Base-by-base conservation (phyloP, 352 stramenopile species). In the Phytophthora cryptogea region DNA sequence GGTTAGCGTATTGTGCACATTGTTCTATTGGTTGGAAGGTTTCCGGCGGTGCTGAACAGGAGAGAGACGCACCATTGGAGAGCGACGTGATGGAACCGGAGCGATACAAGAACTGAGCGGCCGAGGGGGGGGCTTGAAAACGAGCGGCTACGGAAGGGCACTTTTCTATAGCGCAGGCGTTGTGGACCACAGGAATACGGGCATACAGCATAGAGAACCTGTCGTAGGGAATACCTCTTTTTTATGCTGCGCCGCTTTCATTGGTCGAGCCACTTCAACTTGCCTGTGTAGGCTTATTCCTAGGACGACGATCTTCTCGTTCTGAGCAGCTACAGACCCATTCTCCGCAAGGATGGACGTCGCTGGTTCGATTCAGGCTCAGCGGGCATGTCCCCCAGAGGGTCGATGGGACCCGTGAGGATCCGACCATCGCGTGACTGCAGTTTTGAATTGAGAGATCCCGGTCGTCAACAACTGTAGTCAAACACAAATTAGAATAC, bases 291-390 rank as follows among this genome's bases (percentile, higher is more conserved):
- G 11, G 4, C 4, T 14, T 31, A n/a, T 8, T 14, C 7, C 7
- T 10, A 44, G 13, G 10, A 44, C 17, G 10, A 27, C 5, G 16
- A 5, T 43, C 14, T 8, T 27, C 20, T 46, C 17, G 40, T 31
- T 46, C 17, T 46, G 43, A 32, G 26, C 13, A 41, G 20, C 65
- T 51, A 89, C 16, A 90, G 55, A 9, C 66, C 78, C 33, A 93
- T 73, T 23, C 81, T 65, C 50, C 81, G 78, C 8, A 90, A 59
- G 3, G 84, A 91, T 7, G 76, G 80, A 8, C 62, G 67, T 8
- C 72, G 74, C 52, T 89, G 76, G 59, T 89, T 93, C 8, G 76
- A 82, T 4, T 72, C 4, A 39, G 56, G 50, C 55, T 70, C 57
- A 33, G 59, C 16, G 9, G 73, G 70, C 0, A 80, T 68, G 43